Evolutionary conservation across 2,329 filamentous ascomycete genomes (phyloP).

Genomic region (Colletotrichum somersetense): DNA sequence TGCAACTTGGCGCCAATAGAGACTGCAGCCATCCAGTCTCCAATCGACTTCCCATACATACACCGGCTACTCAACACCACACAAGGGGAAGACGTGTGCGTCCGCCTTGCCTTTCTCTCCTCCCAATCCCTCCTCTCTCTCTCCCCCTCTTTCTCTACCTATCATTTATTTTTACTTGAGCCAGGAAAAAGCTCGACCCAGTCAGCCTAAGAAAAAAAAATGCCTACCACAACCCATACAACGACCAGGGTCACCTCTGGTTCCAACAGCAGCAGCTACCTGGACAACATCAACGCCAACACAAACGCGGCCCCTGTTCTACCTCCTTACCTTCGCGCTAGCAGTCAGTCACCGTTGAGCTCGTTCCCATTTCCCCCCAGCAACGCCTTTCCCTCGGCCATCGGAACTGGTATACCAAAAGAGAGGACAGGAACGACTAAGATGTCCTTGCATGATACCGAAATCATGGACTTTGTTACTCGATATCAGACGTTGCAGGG

Average conservation of each 20-base stretch:
- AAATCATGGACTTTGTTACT: constrained; percentile 60
- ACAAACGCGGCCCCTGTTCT: constrained; percentile 27
- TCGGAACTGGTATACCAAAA: constrained; percentile 15
- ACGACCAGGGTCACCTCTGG: constrained; percentile 24
- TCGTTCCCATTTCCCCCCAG: constrained; percentile 19
- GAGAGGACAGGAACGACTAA: constrained; percentile 33
- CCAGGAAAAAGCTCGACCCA: constrained; percentile 8
- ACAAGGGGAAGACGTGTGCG: constrained; percentile 9
- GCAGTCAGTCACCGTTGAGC: constrained; percentile 19
- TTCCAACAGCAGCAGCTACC: constrained; percentile 19
- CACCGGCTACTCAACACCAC: constrained; percentile 4
- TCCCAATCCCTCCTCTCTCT: not conserved
- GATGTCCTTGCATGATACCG: constrained; percentile 46
- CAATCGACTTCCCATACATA: constrained; percentile 17
- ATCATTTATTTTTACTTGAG: not conserved
- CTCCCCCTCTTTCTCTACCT: not conserved
- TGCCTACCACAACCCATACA: constrained; percentile 29
- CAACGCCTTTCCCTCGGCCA: constrained; percentile 28
- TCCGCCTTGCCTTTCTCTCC: constrained; percentile 13
- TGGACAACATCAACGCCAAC: constrained; percentile 19
- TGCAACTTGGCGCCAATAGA: constrained; percentile 31
- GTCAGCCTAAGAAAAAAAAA: constrained; percentile 13
- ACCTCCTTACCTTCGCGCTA: constrained; percentile 25
- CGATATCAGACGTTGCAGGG: constrained; percentile 60
- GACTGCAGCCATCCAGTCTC: constrained; percentile 26